These are phyloP conservation scores for Prunus mira DNA, from an alignment of 306 rosid genomes.

Conservation along the genomic window DNA sequence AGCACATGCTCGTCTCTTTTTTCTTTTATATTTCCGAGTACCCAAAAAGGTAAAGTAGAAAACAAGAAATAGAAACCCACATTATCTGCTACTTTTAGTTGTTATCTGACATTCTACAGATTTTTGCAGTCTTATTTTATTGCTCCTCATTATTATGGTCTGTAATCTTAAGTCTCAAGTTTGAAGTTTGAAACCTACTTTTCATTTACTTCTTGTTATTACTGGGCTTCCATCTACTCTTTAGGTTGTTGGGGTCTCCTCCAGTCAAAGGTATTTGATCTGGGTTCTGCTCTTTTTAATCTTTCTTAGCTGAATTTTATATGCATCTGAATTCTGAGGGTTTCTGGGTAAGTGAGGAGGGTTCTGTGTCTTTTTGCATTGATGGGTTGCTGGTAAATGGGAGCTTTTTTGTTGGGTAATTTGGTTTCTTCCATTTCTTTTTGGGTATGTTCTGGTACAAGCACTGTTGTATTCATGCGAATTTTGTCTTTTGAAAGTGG, in stretches of 20 bases:
- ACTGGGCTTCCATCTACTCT: conserved; percentile 26
- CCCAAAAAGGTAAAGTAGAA: conserved; percentile 31
- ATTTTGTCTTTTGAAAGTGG: background rate
- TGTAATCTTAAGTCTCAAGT: conserved; percentile 30
- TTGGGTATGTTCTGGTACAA: background rate
- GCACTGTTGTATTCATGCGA: conserved; percentile 50
- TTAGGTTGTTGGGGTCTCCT: conserved; percentile 32
- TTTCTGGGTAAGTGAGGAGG: conserved; percentile 11
- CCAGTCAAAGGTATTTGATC: conserved; percentile 53
- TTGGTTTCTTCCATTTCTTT: conserved; percentile 7
- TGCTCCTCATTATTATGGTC: conserved; percentile 19
- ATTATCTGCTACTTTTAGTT: conserved; percentile 26
- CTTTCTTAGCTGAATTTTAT: background rate
- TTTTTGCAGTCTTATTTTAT: conserved; percentile 30
- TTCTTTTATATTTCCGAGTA: conserved; percentile 8
- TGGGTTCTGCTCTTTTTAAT: conserved; percentile 24
- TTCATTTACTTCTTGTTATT: conserved; percentile 23
- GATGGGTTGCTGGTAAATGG: conserved; percentile 33
- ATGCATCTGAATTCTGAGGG: background rate
- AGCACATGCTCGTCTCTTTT: conserved; percentile 48
- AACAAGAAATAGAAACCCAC: conserved; percentile 38
- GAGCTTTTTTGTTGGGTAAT: conserved; percentile 22
- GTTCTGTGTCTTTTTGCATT: conserved; percentile 25
- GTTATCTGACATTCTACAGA: conserved; percentile 43
- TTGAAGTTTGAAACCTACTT: conserved; percentile 23